Conservation (phyloP, 1,139 yeast genomes). For the Debaryomycetaceae sp. region DNA sequence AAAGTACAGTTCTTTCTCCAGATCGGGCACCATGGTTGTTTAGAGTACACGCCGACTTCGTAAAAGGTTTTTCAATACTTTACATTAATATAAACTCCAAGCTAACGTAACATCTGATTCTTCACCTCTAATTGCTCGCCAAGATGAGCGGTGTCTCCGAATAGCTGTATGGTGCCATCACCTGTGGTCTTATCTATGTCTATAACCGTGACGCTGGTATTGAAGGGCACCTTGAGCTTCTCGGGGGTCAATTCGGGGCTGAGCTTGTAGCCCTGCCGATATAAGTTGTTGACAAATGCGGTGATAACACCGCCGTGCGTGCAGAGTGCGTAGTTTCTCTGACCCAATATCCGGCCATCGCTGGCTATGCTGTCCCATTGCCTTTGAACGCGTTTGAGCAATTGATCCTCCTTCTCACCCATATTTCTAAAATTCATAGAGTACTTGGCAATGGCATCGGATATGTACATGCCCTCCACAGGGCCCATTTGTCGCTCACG, state of each 20-base stretch:
- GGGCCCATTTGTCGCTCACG: slow-evolving; percentile 82
- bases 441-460: slow-evolving; percentile 53
- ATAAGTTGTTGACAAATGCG: slow-evolving; percentile 47
- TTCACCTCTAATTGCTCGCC: slow-evolving; percentile 53
- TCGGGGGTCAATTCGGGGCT: slow-evolving; percentile 30
- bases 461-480: slow-evolving; percentile 64
- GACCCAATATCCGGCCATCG: too few relatives aligned
- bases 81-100: background rate
- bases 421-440: slow-evolving; percentile 36
- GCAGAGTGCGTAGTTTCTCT: slow-evolving; percentile 55
- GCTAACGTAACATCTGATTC: slow-evolving; percentile 38
- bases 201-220: slow-evolving; percentile 66
- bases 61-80: background rate
- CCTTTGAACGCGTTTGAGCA: slow-evolving; percentile 45
- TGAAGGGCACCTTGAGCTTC: slow-evolving; percentile 59
- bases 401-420: slow-evolving; percentile 50
- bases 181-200: slow-evolving; percentile 43
- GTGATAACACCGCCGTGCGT: slow-evolving; percentile 89
- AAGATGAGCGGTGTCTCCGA: slow-evolving; percentile 63
- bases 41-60: slow-evolving; percentile 10
- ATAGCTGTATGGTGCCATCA: slow-evolving; percentile 40
- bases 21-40: slow-evolving; percentile 35
- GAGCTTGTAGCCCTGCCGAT: slow-evolving; percentile 33
- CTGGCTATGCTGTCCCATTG: slow-evolving; percentile 43
- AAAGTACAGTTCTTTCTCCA: slow-evolving; percentile 55